Conservation (phyloP, 352 stramenopile genomes). For the Phytophthora sansomeana region DNA sequence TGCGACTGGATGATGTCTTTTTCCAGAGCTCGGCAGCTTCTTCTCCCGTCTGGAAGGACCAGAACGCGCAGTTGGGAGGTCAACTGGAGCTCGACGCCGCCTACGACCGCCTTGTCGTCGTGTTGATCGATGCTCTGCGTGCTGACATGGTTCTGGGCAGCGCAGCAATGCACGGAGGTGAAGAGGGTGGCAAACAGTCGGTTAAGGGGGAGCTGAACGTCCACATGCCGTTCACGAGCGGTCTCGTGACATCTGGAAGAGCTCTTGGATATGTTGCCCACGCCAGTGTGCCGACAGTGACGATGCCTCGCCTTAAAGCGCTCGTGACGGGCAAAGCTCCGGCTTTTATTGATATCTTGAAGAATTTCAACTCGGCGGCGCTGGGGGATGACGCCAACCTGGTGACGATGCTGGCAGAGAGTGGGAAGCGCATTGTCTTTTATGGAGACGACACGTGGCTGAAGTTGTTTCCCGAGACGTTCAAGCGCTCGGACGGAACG, state of each 20-base stretch:
- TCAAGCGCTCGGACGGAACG: conserved; percentile 78
- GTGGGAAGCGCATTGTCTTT: conserved; percentile 76
- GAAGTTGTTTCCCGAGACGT: conserved; percentile 81
- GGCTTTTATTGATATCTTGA: conserved; percentile 91
- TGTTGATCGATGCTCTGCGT: conserved; percentile 88
- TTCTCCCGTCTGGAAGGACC: conserved; percentile 6
- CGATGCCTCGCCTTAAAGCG: conserved; percentile 90
- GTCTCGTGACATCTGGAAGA: conserved; percentile 51
- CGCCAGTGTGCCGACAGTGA: conserved; percentile 88
- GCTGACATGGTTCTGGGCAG: conserved; percentile 90
- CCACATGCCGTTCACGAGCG: conserved; percentile 75
- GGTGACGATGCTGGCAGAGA: conserved; percentile 56
- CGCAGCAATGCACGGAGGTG: conserved; percentile 46
- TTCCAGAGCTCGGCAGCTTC: conserved; percentile 26
- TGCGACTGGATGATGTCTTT: conserved; percentile 68
- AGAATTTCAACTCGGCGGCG: conserved; percentile 92
- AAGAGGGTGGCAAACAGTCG: neutral
- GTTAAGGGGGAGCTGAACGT: conserved; percentile 57
- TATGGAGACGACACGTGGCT: conserved; percentile 93
- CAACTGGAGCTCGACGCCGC: conserved; percentile 17
- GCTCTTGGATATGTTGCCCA: conserved; percentile 81
- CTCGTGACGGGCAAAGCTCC: conserved; percentile 86
- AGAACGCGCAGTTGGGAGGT: neutral
- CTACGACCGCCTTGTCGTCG: conserved; percentile 86
- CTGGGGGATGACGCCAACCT: conserved; percentile 77